A percentile compares a stretch with the other conserved stretches of the same genome.
These are phyloP conservation scores for Verticillium nubilum DNA, from an alignment of 2,329 filamentous ascomycete species.

Conservation along the genomic window DNA sequence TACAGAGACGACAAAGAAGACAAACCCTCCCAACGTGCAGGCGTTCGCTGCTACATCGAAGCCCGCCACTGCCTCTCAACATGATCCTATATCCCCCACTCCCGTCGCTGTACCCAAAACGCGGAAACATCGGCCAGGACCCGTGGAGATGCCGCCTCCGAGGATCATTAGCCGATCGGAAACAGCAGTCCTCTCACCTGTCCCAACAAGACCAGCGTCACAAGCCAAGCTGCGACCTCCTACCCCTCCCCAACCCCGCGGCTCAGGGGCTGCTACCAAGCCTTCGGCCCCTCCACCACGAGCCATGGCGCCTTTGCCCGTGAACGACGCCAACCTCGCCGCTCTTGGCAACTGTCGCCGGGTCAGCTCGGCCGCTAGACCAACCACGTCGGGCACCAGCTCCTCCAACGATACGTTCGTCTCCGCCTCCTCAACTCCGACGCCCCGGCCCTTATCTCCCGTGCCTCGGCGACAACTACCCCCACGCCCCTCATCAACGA, in stretches of 20 bases:
- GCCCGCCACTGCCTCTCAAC: not conserved
- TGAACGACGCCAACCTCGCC: not conserved
- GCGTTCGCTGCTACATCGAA: not conserved
- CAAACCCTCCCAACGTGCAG: not conserved
- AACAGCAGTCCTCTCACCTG: constrained; percentile 22
- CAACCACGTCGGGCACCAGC: constrained; percentile 12
- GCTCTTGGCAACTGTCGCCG: not conserved
- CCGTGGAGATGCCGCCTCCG: constrained; percentile 10
- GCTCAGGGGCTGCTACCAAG: constrained; percentile 5
- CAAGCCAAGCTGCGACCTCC: constrained; percentile 22
- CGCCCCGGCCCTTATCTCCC: constrained; percentile 3
- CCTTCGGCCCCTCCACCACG: constrained; percentile 2
- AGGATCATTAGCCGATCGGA: constrained; percentile 10
- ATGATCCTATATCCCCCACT: not conserved
- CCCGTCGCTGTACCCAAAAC: constrained; percentile 4
- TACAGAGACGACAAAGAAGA: not conserved
- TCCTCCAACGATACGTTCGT: constrained; percentile 17
- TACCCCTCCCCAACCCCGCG: constrained; percentile 29
- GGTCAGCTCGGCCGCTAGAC: constrained; percentile 8
- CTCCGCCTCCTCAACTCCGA: constrained; percentile 22
- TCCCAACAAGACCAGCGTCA: constrained; percentile 22
- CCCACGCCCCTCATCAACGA: constrained; percentile 7
- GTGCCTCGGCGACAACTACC: constrained; percentile 3
- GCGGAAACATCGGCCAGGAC: constrained; percentile 5
- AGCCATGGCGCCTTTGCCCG: not conserved